Conservation (phyloP, 2,329 filamentous ascomycete species). For the Nemania sp. region DNA sequence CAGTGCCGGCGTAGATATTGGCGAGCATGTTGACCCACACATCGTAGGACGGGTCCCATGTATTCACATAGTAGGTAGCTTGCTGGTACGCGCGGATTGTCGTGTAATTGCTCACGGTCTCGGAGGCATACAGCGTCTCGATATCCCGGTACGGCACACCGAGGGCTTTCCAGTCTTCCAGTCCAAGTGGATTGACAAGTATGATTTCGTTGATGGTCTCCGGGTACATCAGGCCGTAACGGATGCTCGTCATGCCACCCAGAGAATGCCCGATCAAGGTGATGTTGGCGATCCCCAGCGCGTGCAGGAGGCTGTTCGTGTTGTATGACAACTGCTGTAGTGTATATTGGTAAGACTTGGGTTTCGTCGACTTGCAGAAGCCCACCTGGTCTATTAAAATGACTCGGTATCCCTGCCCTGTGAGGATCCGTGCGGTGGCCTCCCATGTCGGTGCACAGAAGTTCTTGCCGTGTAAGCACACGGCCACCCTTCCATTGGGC, state of each 20-base stretch:
- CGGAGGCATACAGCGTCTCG: conserved; percentile 55
- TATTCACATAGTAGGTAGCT: conserved; percentile 60
- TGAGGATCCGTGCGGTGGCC: conserved; percentile 58
- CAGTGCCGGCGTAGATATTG: conserved; percentile 61
- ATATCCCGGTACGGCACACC: conserved; percentile 61
- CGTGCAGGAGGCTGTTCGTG: conserved; percentile 60
- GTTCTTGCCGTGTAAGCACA: conserved; percentile 68
- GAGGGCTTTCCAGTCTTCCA: conserved; percentile 65
- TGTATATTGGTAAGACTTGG: conserved; percentile 63
- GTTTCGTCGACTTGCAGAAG: conserved; percentile 69
- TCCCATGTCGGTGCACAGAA: conserved; percentile 68
- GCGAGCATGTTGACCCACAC: conserved; percentile 67
- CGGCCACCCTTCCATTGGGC: conserved; percentile 56
- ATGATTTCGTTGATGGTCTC: conserved; percentile 57
- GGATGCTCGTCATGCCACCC: conserved; percentile 65
- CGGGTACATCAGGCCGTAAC: conserved; percentile 65
- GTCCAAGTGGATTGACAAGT: conserved; percentile 64
- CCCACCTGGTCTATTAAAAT: conserved; percentile 67
- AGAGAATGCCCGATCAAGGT: conserved; percentile 67
- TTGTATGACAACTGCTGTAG: conserved; percentile 64
- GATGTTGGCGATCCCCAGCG: conserved; percentile 57
- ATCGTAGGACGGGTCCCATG: conserved; percentile 64
- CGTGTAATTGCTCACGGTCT: conserved; percentile 57
- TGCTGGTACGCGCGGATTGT: conserved; percentile 62
- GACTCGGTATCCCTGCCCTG: conserved; percentile 61